Evolutionary conservation across 2,329 filamentous ascomycete genomes (phyloP), one percentile per base, ranked within the genome.

Genomic region (Phaeosphaeria sp.): DNA sequence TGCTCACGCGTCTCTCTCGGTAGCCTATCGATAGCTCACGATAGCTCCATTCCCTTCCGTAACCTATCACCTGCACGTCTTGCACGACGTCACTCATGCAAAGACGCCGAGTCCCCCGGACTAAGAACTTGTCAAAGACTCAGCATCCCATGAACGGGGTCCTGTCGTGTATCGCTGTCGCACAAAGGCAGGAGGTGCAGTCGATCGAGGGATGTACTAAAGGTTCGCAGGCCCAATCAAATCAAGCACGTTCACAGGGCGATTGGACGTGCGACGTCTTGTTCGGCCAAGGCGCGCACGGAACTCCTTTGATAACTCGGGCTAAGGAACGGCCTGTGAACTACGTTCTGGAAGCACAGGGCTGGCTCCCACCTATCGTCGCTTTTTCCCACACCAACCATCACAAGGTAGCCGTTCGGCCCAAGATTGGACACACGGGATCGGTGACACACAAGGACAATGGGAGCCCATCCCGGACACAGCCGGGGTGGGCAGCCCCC

Each of bases 271-370:
- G 49, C 53, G 49, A 42, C 13, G 58, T 55, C 58, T 27, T 27
- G 25, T 27, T 4, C 4, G 25, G 36, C 36, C 36, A 39, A 58
- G 57, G 56, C 27, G 27, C 18, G 30, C 42, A 36, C 44, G 25
- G 50, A n/a, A 18, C 33, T 30, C 51, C 25, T 44, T 20, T 56
- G 52, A 62, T 59, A 53, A 55, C 61, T 58, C 52, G 54, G 46
- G 48, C 56, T 57, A 58, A 55, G 63, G 47, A 62, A 63, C 20
- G 54, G 56, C 56, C 44, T 52, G 63, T 63, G 63, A 65, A 65
- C 48, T 48, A 39, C 43, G 54, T 51, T 50, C 48, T 51, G 48
- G 47, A 55, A 55, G 36, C 47, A 21, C 54, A 49, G 47, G 46
- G 47, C 47, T 46, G 9, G 22, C 47, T 27, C 43, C 15, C 21